Evolutionary conservation across 2,329 filamentous ascomycete species (phyloP).

Genomic region (Simplicillium aogashimaense): DNA sequence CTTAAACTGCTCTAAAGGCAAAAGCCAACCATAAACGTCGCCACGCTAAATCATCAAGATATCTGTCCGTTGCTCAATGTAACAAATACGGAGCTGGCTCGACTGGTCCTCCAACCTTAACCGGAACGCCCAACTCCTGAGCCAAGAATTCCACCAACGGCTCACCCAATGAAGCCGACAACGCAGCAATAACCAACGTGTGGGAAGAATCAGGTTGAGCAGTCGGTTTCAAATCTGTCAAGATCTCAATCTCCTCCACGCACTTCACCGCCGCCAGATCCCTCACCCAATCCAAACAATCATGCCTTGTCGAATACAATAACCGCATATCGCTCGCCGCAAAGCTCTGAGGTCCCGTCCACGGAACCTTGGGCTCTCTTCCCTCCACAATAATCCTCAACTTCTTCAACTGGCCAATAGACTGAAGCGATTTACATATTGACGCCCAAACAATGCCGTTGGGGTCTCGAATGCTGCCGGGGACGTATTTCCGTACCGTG

Average conservation of each 20-base stretch:
- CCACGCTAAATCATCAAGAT: too few relatives aligned
- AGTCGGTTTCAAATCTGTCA: constrained; percentile 43
- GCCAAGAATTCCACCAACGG: constrained; percentile 39
- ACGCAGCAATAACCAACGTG: constrained; percentile 48
- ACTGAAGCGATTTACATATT: constrained; percentile 34
- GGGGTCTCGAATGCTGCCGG: constrained; percentile 28
- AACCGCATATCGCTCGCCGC: constrained; percentile 35
- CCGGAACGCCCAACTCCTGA: constrained; percentile 4
- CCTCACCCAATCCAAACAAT: constrained; percentile 47
- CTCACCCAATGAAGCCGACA: constrained; percentile 48
- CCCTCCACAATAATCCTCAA: constrained; percentile 44
- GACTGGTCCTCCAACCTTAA: not conserved
- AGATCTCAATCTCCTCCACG: constrained; percentile 38
- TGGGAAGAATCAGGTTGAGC: constrained; percentile 39
- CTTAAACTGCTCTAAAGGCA: too few relatives aligned
- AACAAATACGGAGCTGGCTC: not conserved
- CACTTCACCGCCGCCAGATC: constrained; percentile 41
- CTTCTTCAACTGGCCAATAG: constrained; percentile 39
- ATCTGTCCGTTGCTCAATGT: too few relatives aligned
- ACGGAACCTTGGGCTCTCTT: constrained; percentile 38
- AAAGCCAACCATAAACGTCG: too few relatives aligned
- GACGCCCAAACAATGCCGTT: constrained; percentile 34
- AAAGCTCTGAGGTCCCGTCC: constrained; percentile 37
- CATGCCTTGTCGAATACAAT: constrained; percentile 31
- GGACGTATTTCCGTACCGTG: constrained; percentile 44